phyloP scores from a whole-genome alignment of 805 yeast species.

The Yamadazyma ubonensis region DNA sequence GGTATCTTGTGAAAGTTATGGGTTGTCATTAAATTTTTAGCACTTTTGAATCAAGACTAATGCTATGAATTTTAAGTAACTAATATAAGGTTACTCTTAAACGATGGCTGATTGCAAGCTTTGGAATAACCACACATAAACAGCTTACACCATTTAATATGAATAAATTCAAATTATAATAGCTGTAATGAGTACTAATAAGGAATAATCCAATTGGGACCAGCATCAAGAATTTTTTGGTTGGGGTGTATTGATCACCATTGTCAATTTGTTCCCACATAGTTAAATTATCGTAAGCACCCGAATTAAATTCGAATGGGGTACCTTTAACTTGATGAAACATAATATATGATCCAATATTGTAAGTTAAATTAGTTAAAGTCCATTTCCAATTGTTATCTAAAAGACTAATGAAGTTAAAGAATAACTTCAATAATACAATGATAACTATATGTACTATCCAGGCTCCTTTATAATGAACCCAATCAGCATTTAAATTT shows the following conservation, averaged over 20 bases:
- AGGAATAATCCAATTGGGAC: slow-evolving; percentile 91
- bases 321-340: slow-evolving; percentile 96
- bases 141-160: slow-evolving; percentile 78
- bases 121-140: slow-evolving; percentile 85
- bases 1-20: background rate
- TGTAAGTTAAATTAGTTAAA: slow-evolving; percentile 84
- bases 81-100: slow-evolving; percentile 58
- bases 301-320: slow-evolving; percentile 94
- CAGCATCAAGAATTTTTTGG: slow-evolving; percentile 85
- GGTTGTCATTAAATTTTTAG: too few relatives aligned
- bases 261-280: slow-evolving; percentile 99
- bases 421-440: slow-evolving; percentile 67
- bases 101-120: slow-evolving; percentile 79
- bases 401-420: slow-evolving; percentile 77
- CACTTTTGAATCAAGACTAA: too few relatives aligned
- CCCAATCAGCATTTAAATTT: slow-evolving; percentile 95
- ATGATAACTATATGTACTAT: slow-evolving; percentile 84
- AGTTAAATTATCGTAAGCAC: slow-evolving; percentile 92
- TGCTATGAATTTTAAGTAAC: background rate
- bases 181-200: slow-evolving; percentile 85
- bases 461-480: slow-evolving; percentile 96
- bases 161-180: slow-evolving; percentile 77
- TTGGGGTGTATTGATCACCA: slow-evolving; percentile 96
- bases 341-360: slow-evolving; percentile 90
- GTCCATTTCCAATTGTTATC: slow-evolving; percentile 91